Evolutionary conservation across 2,329 filamentous ascomycete genomes (phyloP), one percentile per base, ranked within the genome.

Genomic region (Cytospora piceae): DNA sequence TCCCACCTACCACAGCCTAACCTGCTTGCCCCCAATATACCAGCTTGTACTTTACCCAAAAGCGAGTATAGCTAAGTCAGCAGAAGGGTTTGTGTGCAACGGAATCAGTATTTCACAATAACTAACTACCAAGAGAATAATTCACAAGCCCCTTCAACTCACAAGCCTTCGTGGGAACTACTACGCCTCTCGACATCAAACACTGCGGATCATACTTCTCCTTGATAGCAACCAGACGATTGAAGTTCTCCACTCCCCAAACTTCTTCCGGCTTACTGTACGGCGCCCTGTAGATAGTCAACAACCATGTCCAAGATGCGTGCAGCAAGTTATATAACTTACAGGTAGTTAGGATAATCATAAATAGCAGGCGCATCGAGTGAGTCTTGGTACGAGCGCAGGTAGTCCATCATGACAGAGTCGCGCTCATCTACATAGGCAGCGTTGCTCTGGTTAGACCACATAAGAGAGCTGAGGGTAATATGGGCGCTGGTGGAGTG

Each of bases 201-300:
- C 64, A 66, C 53, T 62, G 42, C 0, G 64, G 58, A 27, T 66
- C 64, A n/a, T 66, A 66, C 59, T 66, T 66, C 32, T 51, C 37
- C 64, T 66, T 66, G 59, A 66, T 66, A 12, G 34, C 53, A 17
- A 66, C 24, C 32, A 66, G 29, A 22, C 59, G 64, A 0, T 20
- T 39, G 24, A 66, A 66, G 54, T 66, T 66, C 9, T 63, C 64
- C 59, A 52, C 64, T 29, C 64, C 64, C 64, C 64, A 66, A 17
- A 66, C 64, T 54, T 66, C 64, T 20, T 55, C 37, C 17, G 64
- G 54, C 32, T 58, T 2, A 32, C 58, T 63, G 22, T 52, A 63
- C 0, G 64, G 64, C 29, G 64, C 64, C 39, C 39, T 42, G 4
- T 42, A n/a, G 17, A 42, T n/a, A 42, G 39, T 42, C 39, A 42